phyloP scores from a whole-genome alignment of 257 asterid species.

The Capsicum chinense region DNA sequence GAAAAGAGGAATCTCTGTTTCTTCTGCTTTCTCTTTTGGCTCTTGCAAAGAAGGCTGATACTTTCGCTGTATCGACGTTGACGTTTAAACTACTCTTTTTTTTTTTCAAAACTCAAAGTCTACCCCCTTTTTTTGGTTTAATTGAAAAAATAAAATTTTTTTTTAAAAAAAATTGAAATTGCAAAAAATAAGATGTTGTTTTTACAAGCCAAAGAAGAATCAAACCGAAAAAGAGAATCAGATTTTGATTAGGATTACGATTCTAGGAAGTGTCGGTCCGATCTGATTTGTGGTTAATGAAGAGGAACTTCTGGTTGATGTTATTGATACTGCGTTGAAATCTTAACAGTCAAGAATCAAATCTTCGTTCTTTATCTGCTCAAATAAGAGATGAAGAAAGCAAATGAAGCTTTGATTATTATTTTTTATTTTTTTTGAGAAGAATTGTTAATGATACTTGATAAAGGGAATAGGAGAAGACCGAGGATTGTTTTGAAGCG shows the following conservation, averaged over 20 bases:
- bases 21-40: constrained; percentile 56
- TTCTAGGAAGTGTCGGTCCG: constrained; percentile 90
- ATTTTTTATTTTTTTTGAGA: too few species aligned
- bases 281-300: constrained; percentile 85
- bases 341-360: constrained; percentile 36
- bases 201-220: constrained; percentile 76
- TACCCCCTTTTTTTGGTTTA: neutral
- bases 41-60: constrained; percentile 97
- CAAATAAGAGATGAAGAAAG: too few species aligned
- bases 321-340: constrained; percentile 80
- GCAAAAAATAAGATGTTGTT: constrained; percentile 57
- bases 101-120: neutral
- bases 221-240: constrained; percentile 63
- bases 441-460: too few species aligned
- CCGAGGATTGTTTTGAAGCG: too few species aligned
- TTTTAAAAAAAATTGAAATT: constrained; percentile 14
- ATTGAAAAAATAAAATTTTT: neutral
- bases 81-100: constrained; percentile 50
- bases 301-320: constrained; percentile 70
- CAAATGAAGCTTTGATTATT: too few species aligned
- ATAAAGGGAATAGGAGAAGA: too few species aligned
- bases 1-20: constrained; percentile 73
- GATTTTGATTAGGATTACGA: constrained; percentile 71
- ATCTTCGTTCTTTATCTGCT: too few species aligned
- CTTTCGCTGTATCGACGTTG: constrained; percentile 89